A percentile compares a stretch with the other conserved stretches of the same genome.
These are phyloP conservation scores for Lachnellula hyalina DNA, from an alignment of 2,329 filamentous ascomycete species.

Conservation along the genomic window DNA sequence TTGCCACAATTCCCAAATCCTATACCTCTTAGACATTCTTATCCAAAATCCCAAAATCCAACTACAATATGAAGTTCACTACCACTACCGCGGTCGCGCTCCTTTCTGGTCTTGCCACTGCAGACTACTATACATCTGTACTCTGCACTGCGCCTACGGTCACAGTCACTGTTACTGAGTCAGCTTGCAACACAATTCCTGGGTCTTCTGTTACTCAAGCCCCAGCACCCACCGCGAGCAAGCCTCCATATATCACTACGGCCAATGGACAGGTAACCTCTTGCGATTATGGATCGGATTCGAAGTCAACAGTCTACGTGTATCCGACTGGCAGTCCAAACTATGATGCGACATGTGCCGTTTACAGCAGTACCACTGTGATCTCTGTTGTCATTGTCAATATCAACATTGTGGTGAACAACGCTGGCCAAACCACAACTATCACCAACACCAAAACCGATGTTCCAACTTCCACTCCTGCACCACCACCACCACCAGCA, in stretches of 20 bases:
- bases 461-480: constrained; percentile 5
- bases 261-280: constrained; percentile 1
- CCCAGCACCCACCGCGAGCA: neutral
- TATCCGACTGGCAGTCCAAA: neutral
- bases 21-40: neutral
- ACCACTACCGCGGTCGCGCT: neutral
- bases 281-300: constrained; percentile 3
- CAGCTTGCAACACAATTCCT: neutral
- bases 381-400: constrained; percentile 3
- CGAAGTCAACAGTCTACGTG: constrained; percentile 3
- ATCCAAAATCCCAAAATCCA: neutral
- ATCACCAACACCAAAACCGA: constrained; percentile 6
- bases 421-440: constrained; percentile 1
- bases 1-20: neutral
- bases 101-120: neutral
- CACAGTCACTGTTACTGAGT: neutral
- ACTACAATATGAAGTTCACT: constrained; percentile 5
- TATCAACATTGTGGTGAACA: constrained; percentile 6
- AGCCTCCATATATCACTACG: constrained; percentile 4
- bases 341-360: constrained; percentile 3
- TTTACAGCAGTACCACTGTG: constrained; percentile 1
- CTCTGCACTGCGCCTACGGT: neutral
- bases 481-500: constrained; percentile 1
- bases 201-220: neutral
- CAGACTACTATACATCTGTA: neutral